Percentiles rank a stretch among this genome's conserved stretches.
Conservation (phyloP, 495 filamentous ascomycete genomes). For the Xylaria venustula region DNA sequence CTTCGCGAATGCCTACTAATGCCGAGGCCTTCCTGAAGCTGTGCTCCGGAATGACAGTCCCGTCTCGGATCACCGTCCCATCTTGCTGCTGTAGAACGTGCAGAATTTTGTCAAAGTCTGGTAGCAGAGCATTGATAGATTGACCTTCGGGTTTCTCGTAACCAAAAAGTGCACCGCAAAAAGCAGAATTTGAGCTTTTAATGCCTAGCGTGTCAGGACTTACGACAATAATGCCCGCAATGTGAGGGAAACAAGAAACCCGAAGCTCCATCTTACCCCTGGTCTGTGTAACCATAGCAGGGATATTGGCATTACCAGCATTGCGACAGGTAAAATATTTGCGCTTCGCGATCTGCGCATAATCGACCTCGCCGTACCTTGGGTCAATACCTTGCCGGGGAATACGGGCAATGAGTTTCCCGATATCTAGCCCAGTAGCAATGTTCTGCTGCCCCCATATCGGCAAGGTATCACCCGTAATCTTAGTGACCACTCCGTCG, state of each 20-base stretch:
- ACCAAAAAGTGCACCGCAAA: conserved; percentile 88
- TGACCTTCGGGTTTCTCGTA: conserved; percentile 78
- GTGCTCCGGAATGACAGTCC: conserved; percentile 95
- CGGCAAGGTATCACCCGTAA: conserved; percentile 65
- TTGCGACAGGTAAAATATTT: conserved; percentile 82
- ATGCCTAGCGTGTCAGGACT: conserved; percentile 72
- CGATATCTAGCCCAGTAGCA: conserved; percentile 65
- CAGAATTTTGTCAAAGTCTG: conserved; percentile 81
- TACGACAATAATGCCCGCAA: conserved; percentile 93
- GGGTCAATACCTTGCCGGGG: conserved; percentile 67
- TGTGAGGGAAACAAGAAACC: conserved; percentile 92
- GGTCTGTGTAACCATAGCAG: conserved; percentile 68
- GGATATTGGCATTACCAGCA: conserved; percentile 70
- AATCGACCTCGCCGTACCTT: conserved; percentile 66
- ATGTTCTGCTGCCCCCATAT: conserved; percentile 78
- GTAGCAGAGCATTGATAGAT: conserved; percentile 76
- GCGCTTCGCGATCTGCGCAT: conserved; percentile 62
- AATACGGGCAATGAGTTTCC: conserved; percentile 73
- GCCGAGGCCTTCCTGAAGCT: conserved; percentile 88
- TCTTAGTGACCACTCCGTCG: conserved; percentile 64
- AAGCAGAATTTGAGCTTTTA: conserved; percentile 90
- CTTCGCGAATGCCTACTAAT: conserved; percentile 76
- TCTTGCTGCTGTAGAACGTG: conserved; percentile 83
- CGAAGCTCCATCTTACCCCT: conserved; percentile 65
- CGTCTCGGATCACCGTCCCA: conserved; percentile 75